Evolutionary conservation across 23 red algal genomes (phyloP), one percentile per base, ranked within the genome.

Genomic region (Cyanidium caldarium): DNA sequence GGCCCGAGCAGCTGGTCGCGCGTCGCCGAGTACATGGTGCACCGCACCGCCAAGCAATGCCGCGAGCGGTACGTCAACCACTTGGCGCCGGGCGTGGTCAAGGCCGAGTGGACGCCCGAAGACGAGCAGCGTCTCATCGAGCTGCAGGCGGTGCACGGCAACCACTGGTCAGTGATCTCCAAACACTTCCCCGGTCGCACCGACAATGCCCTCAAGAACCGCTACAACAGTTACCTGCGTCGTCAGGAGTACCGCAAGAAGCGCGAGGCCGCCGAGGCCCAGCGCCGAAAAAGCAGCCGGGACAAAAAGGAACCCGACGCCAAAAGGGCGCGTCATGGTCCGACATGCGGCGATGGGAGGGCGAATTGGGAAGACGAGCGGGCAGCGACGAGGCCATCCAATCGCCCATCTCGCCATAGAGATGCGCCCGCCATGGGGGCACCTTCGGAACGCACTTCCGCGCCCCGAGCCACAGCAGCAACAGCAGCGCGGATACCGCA

Each of bases 11-110:
- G 33, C 38, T 83, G 80, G 80, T 35, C 70, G 31, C 42, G 44
- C 38, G 40, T 83, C 14, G 80, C 80, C n/a, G 38, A 44, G 39
- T 39, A 34, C 12, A 26, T 75, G 28, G 46, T 40, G 21, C 17
- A 76, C 25, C 70, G 80, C 17, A 75, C 68, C 16, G 80, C 70
- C 42, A 83, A 83, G 37, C 80, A 83, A 45, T 83, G 80, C 35
- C 70, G 80, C 33, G 80, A 83, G 65, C 40, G 80, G 57, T 83
- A 68, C 39, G 37, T 73, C 21, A 83, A 80, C 65, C 65, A 80
- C 67, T 66, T 80, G 34, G 58, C 65, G 7, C 77, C 77, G 37
- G 77, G 39, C 0, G 42, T 80, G 2, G 37, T 57, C 39, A 70
- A 72, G 37, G 38, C 36, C 37, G 42, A 25, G 29, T 80, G 77